Evolutionary conservation across 768 basidiomycete genomes (phyloP).

Genomic region (Boletus coccyginus): DNA sequence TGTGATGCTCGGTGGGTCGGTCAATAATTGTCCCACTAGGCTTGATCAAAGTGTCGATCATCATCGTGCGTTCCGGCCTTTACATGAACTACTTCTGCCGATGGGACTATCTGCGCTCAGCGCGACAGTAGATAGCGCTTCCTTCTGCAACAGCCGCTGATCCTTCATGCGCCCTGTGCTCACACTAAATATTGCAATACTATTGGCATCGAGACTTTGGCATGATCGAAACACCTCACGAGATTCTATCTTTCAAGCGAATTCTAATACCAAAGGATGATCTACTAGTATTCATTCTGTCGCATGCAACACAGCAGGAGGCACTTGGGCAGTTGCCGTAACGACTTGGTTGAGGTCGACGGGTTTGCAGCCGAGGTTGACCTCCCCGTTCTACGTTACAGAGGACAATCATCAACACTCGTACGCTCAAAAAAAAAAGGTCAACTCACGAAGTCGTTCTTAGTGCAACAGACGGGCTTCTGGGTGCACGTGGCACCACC

Average conservation of each 20-base stretch:
- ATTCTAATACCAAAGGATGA: neutral
- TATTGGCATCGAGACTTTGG: neutral
- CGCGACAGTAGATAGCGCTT: neutral
- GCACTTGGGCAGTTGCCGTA: no score
- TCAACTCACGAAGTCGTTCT: constrained; percentile 8
- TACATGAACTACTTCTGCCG: neutral
- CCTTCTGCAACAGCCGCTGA: neutral
- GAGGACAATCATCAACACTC: neutral
- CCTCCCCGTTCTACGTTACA: constrained; percentile 3
- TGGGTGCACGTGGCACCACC: constrained; percentile 5
- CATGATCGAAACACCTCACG: neutral
- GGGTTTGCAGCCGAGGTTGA: constrained; percentile 16
- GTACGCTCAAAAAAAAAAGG: neutral
- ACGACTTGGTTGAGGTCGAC: neutral
- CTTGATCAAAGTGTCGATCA: neutral
- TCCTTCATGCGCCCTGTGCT: neutral
- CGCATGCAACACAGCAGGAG: no score
- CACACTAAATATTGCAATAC: neutral
- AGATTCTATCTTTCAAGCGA: neutral
- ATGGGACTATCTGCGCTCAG: no score
- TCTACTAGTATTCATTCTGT: no score
- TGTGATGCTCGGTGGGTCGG: neutral
- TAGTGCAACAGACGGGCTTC: constrained; percentile 19
- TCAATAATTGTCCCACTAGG: neutral
- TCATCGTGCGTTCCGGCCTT: no score